Base-by-base conservation (phyloP, 2,329 filamentous ascomycete species). In the Paecilomyces sp. region DNA sequence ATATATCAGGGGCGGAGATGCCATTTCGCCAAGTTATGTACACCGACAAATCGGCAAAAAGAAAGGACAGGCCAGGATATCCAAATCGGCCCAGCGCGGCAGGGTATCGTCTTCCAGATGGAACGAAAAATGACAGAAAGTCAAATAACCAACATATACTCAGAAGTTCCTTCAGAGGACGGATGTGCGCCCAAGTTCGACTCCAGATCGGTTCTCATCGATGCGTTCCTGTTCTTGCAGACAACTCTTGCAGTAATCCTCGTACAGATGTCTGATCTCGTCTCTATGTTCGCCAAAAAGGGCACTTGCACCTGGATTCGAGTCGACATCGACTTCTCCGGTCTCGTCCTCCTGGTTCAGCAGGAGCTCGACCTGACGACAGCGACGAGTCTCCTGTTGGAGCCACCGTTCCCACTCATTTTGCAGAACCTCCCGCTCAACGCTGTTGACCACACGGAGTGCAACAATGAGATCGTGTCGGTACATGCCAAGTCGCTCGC, bases 371-470 rank as follows among this genome's bases (percentile, higher is more conserved):
- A 86, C 73, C 69, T 88, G 84, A 59, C 85, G 85, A 73, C 94
- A 99, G 55, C 90, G 84, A 34, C 81, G 75, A 64, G 86, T 88
- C 77, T 99, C 94, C 65, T 90, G 88, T 2, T 84, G 75, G 31
- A 97, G 82, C 92, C 93, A 99, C 64, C 90, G 90, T 77, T 96
- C 92, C 88, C 92, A 99, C 74, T 97, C 93, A 0, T 89, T 88
- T 68, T 86, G 84, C 58, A 97, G 75, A 72, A 96, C 88, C 73
- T 97, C 92, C 60, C 84, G 83, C 79, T 97, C 94, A 30, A 97
- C 86, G 60, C 84, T 88, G 75, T 97, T 97, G 62, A 97, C 88
- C 2, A 97, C 85, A 3, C 92, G 86, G 79, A 97, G 86, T 4
- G 92, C 92, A 4, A 99, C 92, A 2, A 97, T 78, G 22, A 99